Percentiles rank a stretch among this genome's conserved stretches.
phyloP scores from a whole-genome alignment of 2,329 filamentous ascomycete species.

The Sclerotinia nivalis region DNA sequence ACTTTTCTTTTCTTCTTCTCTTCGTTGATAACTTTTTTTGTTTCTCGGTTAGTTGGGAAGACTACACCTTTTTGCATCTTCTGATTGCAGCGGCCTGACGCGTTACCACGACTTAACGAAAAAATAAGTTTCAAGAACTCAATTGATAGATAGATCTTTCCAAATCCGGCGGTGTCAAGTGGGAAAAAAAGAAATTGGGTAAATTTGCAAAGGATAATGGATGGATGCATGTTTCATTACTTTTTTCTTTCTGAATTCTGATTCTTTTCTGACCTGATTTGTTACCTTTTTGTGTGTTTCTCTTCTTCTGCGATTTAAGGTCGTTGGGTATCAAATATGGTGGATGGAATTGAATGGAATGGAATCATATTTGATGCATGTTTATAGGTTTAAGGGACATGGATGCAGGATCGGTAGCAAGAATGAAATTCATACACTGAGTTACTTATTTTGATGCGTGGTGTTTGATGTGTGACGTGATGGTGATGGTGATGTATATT shows the following conservation, averaged over 20 bases:
- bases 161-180: constrained; percentile 27
- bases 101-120: constrained; percentile 24
- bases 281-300: constrained; percentile 1
- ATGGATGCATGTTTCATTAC: constrained; percentile 14
- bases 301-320: constrained; percentile 4
- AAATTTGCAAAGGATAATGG: constrained; percentile 24
- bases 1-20: constrained; percentile 8
- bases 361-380: constrained; percentile 14
- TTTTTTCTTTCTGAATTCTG: constrained; percentile 4
- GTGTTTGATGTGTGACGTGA: neutral
- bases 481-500: neutral
- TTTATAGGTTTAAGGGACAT: neutral
- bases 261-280: constrained; percentile 2
- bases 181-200: constrained; percentile 27
- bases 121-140: constrained; percentile 17
- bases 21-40: constrained; percentile 16
- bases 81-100: neutral
- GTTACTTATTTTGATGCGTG: neutral
- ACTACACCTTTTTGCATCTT: constrained; percentile 7
- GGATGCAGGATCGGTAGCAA: constrained; percentile 13
- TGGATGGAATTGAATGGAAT: neutral
- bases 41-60: constrained; percentile 4
- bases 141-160: constrained; percentile 25
- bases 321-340: neutral
- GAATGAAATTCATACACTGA: constrained; percentile 9